Percentiles rank a stretch among this genome's conserved stretches.
Conservation (phyloP, 2,329 filamentous ascomycete genomes). For the Microsporum audouinii region DNA sequence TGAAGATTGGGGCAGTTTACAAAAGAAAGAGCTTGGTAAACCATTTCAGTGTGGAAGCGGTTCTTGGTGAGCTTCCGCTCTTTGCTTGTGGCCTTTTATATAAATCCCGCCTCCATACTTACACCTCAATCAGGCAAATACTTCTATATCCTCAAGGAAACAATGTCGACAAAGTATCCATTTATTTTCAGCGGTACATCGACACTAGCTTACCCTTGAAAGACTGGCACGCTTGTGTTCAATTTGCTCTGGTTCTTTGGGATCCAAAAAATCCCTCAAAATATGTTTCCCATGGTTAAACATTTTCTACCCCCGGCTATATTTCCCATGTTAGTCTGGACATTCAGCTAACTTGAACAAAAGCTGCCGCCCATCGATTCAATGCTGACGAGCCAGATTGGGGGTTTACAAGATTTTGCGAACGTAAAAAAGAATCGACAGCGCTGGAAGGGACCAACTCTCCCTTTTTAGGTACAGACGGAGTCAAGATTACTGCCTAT, state of each 20-base stretch:
- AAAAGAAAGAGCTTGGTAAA: slow-evolving; percentile 79
- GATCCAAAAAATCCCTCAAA: slow-evolving; percentile 83
- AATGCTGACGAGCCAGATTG: slow-evolving; percentile 94
- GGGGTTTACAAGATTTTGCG: slow-evolving; percentile 92
- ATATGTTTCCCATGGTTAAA: slow-evolving; percentile 58
- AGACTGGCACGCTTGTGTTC: slow-evolving; percentile 92
- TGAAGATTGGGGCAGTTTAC: slow-evolving; percentile 63
- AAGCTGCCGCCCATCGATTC: slow-evolving; percentile 78
- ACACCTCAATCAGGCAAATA: slow-evolving; percentile 54
- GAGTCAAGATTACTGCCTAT: slow-evolving; percentile 37
- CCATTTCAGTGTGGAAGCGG: slow-evolving; percentile 73
- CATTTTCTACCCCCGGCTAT: background rate
- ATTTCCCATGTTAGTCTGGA: background rate
- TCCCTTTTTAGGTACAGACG: slow-evolving; percentile 40
- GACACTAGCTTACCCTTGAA: slow-evolving; percentile 59
- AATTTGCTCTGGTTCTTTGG: slow-evolving; percentile 89
- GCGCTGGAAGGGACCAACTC: slow-evolving; percentile 59
- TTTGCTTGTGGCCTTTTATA: background rate
- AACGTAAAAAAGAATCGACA: slow-evolving; percentile 67
- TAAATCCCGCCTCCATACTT: background rate
- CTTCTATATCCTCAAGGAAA: slow-evolving; percentile 94
- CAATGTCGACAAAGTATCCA: slow-evolving; percentile 82
- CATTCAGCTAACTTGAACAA: slow-evolving; percentile 7
- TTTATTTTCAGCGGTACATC: slow-evolving; percentile 90
- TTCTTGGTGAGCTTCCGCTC: slow-evolving; percentile 57